Conservation (phyloP, 257 asterid species). For the Asclepias syriaca region DNA sequence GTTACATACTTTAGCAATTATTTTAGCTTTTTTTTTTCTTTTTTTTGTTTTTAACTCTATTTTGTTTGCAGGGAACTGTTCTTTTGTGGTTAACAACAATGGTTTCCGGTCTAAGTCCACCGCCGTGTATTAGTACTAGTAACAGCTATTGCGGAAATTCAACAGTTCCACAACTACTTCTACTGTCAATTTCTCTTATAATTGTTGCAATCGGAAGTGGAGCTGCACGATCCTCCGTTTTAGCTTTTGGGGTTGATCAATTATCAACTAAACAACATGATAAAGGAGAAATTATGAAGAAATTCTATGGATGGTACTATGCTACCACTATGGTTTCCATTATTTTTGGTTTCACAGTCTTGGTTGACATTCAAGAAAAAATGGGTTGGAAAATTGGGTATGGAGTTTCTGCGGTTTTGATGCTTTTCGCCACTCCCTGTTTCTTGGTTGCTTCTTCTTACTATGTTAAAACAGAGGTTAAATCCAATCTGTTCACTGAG, state of each 20-base stretch:
- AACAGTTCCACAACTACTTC: slow-evolving; percentile 32
- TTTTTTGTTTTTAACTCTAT: no score
- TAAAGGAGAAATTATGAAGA: slow-evolving; percentile 18
- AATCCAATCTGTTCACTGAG: slow-evolving; percentile 39
- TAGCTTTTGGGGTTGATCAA: slow-evolving; percentile 75
- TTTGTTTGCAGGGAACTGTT: slow-evolving; percentile 41
- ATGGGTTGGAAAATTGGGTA: slow-evolving; percentile 73
- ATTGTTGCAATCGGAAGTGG: slow-evolving; percentile 70
- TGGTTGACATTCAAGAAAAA: slow-evolving; percentile 71
- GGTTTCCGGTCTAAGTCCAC: slow-evolving; percentile 56
- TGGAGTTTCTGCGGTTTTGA: slow-evolving; percentile 46
- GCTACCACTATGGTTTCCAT: slow-evolving; percentile 35
- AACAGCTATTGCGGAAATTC: slow-evolving; percentile 30
- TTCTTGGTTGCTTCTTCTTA: slow-evolving; percentile 51
- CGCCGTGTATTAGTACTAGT: slow-evolving; percentile 35
- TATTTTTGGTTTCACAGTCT: slow-evolving; percentile 40
- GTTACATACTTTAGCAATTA: no score
- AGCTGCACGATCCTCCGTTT: slow-evolving; percentile 47
- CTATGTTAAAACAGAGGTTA: slow-evolving; percentile 43
- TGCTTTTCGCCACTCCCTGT: slow-evolving; percentile 29
- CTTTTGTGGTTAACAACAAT: slow-evolving; percentile 58
- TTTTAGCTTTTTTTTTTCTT: no score
- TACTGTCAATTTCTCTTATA: slow-evolving; percentile 39
- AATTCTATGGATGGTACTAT: slow-evolving; percentile 67
- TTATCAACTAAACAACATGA: slow-evolving; percentile 25